These are phyloP conservation scores for Zygoascus ofunaensis DNA, from an alignment of 805 yeast genomes.

Conservation along the genomic window DNA sequence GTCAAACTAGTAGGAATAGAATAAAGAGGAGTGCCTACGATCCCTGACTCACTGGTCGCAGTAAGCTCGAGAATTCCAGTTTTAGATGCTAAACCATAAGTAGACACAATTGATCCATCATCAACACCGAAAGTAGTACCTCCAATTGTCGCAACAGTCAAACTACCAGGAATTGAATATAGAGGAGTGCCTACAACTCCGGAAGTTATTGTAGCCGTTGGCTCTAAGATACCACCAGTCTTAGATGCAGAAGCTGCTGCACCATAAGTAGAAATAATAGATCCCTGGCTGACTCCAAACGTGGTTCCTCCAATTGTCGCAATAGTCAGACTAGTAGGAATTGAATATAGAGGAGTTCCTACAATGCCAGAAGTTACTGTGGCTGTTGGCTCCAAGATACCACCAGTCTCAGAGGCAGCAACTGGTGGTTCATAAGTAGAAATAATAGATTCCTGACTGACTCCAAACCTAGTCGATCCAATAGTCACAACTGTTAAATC, in stretches of 20 bases:
- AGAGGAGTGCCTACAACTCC: conserved; percentile 3
- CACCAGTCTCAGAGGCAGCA: conserved; percentile 1
- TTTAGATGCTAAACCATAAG: neutral
- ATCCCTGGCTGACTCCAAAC: conserved; percentile 2
- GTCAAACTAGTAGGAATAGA: conserved; percentile 3
- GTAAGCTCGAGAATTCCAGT: neutral
- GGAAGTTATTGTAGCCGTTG: neutral
- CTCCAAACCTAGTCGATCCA: conserved; percentile 2
- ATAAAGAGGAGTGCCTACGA: conserved; percentile 4
- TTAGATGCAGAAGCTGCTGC: neutral
- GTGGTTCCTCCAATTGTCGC: conserved; percentile 6
- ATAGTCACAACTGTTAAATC: conserved; percentile 6
- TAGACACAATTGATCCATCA: conserved; percentile 1
- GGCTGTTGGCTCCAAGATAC: neutral
- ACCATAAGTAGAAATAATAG: conserved; percentile 5
- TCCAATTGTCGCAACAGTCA: conserved; percentile 3
- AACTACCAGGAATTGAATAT: neutral
- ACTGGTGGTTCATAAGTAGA: conserved; percentile 2
- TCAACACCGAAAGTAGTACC: conserved; percentile 3
- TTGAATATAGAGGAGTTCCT: conserved; percentile 4
- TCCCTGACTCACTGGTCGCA: neutral
- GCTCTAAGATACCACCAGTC: neutral
- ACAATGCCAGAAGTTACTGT: neutral
- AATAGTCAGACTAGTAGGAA: conserved; percentile 3
- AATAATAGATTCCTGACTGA: conserved; percentile 3